phyloP scores from a whole-genome alignment of 768 basidiomycete species.

The Tylopilus vinaceipallidus region DNA sequence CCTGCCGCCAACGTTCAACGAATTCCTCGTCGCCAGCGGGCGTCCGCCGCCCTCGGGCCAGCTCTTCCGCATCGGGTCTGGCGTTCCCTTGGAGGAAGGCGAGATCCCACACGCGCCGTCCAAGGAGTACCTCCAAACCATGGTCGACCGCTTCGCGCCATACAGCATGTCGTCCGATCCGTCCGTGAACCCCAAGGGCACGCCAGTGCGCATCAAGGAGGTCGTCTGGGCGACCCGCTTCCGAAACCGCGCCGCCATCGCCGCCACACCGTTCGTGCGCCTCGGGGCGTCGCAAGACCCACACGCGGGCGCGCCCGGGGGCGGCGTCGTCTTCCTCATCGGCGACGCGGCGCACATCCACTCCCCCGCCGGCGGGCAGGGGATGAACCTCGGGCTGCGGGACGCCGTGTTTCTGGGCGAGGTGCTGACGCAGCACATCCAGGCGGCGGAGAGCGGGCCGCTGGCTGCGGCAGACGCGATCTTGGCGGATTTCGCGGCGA shows the following conservation, averaged over 20 bases:
- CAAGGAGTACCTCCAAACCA: conserved; percentile 42
- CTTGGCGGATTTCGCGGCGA: conserved; percentile 35
- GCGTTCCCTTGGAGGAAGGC: conserved; percentile 37
- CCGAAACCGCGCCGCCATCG: conserved; percentile 45
- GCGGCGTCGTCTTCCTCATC: conserved; percentile 29
- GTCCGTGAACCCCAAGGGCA: conserved; percentile 32
- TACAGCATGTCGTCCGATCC: conserved; percentile 35
- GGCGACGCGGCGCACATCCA: conserved; percentile 55
- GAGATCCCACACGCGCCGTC: conserved; percentile 37
- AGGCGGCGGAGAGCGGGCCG: conserved; percentile 7
- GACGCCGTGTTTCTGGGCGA: conserved; percentile 49
- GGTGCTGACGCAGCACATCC: conserved; percentile 37
- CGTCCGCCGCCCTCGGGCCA: background rate
- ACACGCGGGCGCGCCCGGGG: conserved; percentile 1
- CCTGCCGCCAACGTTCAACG: conserved; percentile 15
- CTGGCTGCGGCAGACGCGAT: conserved; percentile 30
- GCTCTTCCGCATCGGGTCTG: conserved; percentile 43
- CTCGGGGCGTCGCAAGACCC: conserved; percentile 10
- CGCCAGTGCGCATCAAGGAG: conserved; percentile 35
- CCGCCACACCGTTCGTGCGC: conserved; percentile 37
- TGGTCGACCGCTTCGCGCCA: conserved; percentile 43
- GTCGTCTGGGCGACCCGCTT: conserved; percentile 48
- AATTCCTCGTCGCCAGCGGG: conserved; percentile 17
- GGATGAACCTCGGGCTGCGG: conserved; percentile 57
- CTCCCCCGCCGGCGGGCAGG: conserved; percentile 55